These are phyloP conservation scores for Lasiodiplodia sp. DNA, from an alignment of 2,329 filamentous ascomycete genomes.

Conservation along the genomic window DNA sequence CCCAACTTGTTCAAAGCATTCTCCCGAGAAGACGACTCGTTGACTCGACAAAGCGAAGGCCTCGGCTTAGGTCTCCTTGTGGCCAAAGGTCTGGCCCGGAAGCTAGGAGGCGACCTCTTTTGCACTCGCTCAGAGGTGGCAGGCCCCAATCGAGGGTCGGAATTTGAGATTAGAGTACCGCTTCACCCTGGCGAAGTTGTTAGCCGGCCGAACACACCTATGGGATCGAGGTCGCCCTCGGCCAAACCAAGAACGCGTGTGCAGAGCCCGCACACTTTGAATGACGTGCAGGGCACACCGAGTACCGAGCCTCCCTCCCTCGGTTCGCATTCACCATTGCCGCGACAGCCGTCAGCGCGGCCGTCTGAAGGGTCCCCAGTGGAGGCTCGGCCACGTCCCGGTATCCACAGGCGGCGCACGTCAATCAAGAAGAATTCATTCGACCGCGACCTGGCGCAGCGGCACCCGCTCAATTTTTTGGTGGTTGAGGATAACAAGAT, in stretches of 20 bases:
- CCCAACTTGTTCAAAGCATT: constrained; percentile 74
- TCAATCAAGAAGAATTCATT: constrained; percentile 45
- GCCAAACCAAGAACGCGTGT: constrained; percentile 27
- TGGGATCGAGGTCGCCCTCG: constrained; percentile 25
- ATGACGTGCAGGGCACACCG: constrained; percentile 11
- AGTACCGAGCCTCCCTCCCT: constrained; percentile 19
- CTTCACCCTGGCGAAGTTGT: constrained; percentile 59
- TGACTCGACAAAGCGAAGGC: constrained; percentile 72
- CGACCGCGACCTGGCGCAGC: constrained; percentile 65
- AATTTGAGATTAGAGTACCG: constrained; percentile 73
- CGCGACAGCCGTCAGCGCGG: constrained; percentile 37
- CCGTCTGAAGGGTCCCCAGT: constrained; percentile 28
- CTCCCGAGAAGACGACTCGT: constrained; percentile 72
- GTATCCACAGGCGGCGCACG: constrained; percentile 8
- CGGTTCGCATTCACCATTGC: constrained; percentile 33
- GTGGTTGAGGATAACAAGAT: constrained; percentile 78
- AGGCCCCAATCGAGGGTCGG: constrained; percentile 67
- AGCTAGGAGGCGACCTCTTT: constrained; percentile 72
- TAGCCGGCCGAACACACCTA: constrained; percentile 15
- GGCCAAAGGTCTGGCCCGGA: constrained; percentile 74
- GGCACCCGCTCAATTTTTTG: constrained; percentile 70
- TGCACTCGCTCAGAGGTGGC: constrained; percentile 69
- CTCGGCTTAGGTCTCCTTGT: constrained; percentile 73
- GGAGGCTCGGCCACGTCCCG: constrained; percentile 29
- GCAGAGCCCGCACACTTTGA: constrained; percentile 22